Evolutionary conservation across 371 early-diverging fungal species (phyloP), one percentile per base, ranked within the genome.

Genomic region (Batkoa obscura): DNA sequence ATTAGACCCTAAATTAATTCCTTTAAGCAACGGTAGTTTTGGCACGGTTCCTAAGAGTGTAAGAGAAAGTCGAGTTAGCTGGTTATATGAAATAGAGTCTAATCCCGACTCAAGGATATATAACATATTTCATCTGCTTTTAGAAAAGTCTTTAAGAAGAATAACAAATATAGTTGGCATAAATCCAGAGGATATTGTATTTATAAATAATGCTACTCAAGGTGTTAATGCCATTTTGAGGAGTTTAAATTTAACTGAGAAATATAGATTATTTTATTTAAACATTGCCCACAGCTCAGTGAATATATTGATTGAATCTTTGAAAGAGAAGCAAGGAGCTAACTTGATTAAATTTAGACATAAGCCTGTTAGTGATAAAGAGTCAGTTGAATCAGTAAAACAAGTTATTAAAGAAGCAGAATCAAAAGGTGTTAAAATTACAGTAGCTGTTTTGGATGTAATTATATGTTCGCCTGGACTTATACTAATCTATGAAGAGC

Each of bases 281-380:
- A 62, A 64, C 10, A 79, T 76, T 0, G 66, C 68, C 2, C 76
- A 75, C 49, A 64, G 66, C 47, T 64, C 72, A 6, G 68, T 77
- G 38, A 64, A 65, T 36, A 56, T 62, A 5, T 63, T 68, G 1
- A 52, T 72, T 33, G 51, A 58, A 1, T 74, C 62, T 46, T 30
- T 74, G 13, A 50, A 59, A 17, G 73, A 74, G 35, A 55, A 59
- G 15, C 48, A 55, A 15, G 34, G 60, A 13, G 23, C 67, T 48
- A 58, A 70, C 6, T n/a, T 56, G 32, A 34, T 72, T 23, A n/a
- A n/a, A n/a, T n/a, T n/a, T n/a, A n/a, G n/a, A n/a, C n/a, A n/a
- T n/a, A n/a, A n/a, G n/a, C n/a, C n/a, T n/a, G n/a, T n/a, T n/a
- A n/a, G n/a, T n/a, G 45, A 45, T 15, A 12, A 45, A 4, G 17